A percentile compares a stretch with the other conserved stretches of the same genome.
Evolutionary conservation across 306 rosid genomes (phyloP).

Genomic region (Cucurbita pepo): DNA sequence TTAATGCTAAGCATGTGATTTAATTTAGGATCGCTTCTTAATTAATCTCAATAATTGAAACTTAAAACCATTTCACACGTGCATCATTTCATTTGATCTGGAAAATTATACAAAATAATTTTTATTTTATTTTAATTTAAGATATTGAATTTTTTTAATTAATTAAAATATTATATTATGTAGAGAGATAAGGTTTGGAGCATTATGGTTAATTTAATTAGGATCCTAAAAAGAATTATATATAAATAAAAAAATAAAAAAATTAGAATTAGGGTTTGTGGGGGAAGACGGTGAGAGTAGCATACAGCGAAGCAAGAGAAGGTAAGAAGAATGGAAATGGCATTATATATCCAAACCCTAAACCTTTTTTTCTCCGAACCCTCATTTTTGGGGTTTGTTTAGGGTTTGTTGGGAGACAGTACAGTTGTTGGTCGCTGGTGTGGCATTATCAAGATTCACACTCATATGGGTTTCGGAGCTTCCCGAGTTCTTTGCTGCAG

Average conservation of each 20-base stretch:
- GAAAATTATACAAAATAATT: not conserved
- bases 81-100: not conserved
- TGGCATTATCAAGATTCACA: conserved; percentile 98
- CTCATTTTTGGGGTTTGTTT: not conserved
- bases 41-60: not conserved
- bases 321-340: not conserved
- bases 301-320: conserved; percentile 39
- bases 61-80: not conserved
- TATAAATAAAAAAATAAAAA: not conserved
- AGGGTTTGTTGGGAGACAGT: not conserved
- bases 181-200: not conserved
- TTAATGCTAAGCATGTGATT: not conserved
- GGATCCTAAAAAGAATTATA: not conserved
- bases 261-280: conserved; percentile 32
- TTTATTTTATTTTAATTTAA: no score
- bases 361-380: no score
- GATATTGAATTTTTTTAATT: no score
- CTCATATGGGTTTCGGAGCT: conserved; percentile 10
- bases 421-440: conserved; percentile 76
- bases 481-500: conserved; percentile 11
- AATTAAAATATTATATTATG: no score
- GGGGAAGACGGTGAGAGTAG: conserved; percentile 21
- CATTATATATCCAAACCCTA: no score
- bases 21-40: not conserved
- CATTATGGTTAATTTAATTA: not conserved